Percentiles rank a stretch among this genome's conserved stretches.
These are phyloP conservation scores for Mrakia hoshinonis DNA, from an alignment of 768 basidiomycete genomes.

Conservation along the genomic window DNA sequence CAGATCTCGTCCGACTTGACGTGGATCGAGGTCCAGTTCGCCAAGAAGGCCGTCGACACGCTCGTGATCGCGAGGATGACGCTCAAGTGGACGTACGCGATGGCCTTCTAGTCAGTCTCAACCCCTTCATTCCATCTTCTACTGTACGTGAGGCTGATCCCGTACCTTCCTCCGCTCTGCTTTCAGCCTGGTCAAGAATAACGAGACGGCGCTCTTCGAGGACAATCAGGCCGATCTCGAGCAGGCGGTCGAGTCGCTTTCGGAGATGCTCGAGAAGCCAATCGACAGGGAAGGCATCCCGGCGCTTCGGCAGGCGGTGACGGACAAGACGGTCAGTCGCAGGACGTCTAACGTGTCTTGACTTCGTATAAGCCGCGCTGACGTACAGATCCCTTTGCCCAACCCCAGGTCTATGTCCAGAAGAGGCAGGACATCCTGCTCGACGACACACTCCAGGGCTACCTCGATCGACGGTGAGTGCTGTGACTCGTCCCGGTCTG, in stretches of 20 bases:
- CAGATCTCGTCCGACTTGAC: constrained; percentile 82
- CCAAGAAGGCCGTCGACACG: constrained; percentile 95
- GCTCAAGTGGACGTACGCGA: constrained; percentile 98
- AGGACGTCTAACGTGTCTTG: neutral
- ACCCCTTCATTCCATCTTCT: neutral
- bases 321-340: constrained; percentile 75
- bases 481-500: neutral
- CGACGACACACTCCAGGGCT: constrained; percentile 87
- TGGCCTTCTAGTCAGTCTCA: constrained; percentile 73
- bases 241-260: constrained; percentile 86
- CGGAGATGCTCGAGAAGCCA: constrained; percentile 83
- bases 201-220: constrained; percentile 90
- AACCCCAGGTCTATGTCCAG: constrained; percentile 64
- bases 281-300: constrained; percentile 78
- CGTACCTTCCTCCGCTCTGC: neutral
- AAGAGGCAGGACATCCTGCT: constrained; percentile 91
- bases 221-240: constrained; percentile 97
- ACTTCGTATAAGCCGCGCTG: constrained; percentile 12
- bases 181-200: constrained; percentile 59
- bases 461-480: constrained; percentile 49
- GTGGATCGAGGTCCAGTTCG: constrained; percentile 99
- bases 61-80: constrained; percentile 80
- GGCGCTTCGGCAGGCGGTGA: constrained; percentile 76
- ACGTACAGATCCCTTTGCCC: neutral
- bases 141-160: constrained; percentile 15